A percentile compares a stretch with the other conserved stretches of the same genome.
These are phyloP conservation scores for Komagataella populi DNA, from an alignment of 805 yeast genomes.

Conservation along the genomic window DNA sequence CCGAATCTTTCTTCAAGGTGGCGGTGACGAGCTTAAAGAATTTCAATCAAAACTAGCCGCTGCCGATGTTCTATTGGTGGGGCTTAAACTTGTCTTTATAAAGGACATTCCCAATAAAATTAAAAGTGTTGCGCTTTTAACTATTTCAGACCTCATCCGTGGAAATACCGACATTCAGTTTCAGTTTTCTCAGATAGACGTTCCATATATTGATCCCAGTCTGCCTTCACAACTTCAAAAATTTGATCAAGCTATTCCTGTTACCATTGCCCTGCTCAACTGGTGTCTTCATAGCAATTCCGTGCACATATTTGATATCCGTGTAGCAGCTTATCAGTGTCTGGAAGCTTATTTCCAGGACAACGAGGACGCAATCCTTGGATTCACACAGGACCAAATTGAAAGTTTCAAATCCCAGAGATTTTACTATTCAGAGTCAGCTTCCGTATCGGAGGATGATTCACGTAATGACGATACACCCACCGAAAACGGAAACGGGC, in stretches of 20 bases:
- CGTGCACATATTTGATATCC: constrained; percentile 69
- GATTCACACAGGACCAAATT: constrained; percentile 59
- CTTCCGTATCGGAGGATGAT: background rate
- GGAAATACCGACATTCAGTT: constrained; percentile 55
- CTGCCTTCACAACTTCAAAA: constrained; percentile 17
- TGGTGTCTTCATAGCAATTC: constrained; percentile 79
- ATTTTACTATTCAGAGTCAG: background rate
- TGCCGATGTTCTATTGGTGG: constrained; percentile 51
- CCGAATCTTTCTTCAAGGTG: constrained; percentile 58
- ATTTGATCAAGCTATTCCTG: constrained; percentile 40
- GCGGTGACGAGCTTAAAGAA: constrained; percentile 43
- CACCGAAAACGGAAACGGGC: background rate
- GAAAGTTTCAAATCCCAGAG: constrained; percentile 18
- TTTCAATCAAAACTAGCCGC: constrained; percentile 52
- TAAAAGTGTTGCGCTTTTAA: constrained; percentile 53
- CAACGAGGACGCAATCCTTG: constrained; percentile 45
- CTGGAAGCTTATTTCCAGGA: constrained; percentile 55
- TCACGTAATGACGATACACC: background rate
- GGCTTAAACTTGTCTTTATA: constrained; percentile 59
- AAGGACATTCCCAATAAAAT: constrained; percentile 49
- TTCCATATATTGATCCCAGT: constrained; percentile 76
- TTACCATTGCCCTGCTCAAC: constrained; percentile 56
- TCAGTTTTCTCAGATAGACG: constrained; percentile 71
- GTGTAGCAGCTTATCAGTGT: constrained; percentile 59
- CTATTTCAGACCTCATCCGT: constrained; percentile 67